Evolutionary conservation across 768 basidiomycete genomes (phyloP), one percentile per base, ranked within the genome.

Genomic region (Russula foetens): DNA sequence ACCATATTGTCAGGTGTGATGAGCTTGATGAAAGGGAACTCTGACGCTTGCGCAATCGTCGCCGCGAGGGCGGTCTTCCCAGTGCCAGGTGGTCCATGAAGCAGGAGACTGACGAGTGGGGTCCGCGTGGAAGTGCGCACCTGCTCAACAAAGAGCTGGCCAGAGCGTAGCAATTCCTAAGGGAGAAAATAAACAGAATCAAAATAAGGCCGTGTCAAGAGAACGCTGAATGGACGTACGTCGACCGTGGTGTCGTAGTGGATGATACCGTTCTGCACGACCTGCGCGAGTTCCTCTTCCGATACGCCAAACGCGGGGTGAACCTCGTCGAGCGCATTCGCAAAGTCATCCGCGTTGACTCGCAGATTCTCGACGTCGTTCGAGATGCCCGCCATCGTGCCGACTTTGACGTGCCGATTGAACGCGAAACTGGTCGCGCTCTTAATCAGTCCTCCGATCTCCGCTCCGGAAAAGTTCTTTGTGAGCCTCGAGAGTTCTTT

Each of bases 381-480:
- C 19, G 92, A 93, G 58, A 98, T 91, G 9, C 93, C 97, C 2
- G 97, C 97, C 77, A 97, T 86, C 6, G 95, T 97, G 17, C 97
- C 97, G 60, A 98, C 88, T 76, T 98, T 98, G 68, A 98, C 93
- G 71, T 99, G 97, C 43, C 97, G 79, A 68, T 90, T 95, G 77
- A 99, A 96, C 23, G 97, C 96, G 69, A 96, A 99, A 84, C 89
- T 92, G 1, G 96, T 94, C 33, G 97, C 97, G 69, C 93, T 97
- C 81, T 98, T 98, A 73, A 98, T 89, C 47, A 99, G 76, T 67
- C 97, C 97, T 56, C 84, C 84, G 61, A 99, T 92, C 74, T 99
- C 97, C 1, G 97, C 97, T 57, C 97, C 97, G 8, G 90, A 92
- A 71, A 98, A 99, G 76, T 99, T 99, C 79, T 98, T 99, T 56